A percentile compares a stretch with the other conserved stretches of the same genome.
Conservation (phyloP, 176 grass and related monocot species). For the Oryza longistaminata region DNA sequence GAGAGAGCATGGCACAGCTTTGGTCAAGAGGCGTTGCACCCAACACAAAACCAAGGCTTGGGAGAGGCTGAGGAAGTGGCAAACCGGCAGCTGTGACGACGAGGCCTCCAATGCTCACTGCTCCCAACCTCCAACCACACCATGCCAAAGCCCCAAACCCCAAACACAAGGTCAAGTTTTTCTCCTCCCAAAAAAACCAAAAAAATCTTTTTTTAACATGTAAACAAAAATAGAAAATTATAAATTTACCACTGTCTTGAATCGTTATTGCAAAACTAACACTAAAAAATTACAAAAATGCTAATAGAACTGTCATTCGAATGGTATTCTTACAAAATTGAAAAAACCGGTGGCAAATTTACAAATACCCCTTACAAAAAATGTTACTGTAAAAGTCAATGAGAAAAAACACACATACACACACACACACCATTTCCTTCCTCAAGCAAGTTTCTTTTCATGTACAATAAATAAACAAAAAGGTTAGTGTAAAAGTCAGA, state of each 20-base stretch:
- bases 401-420: not conserved
- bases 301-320: too few species aligned
- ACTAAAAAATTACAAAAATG: too few species aligned
- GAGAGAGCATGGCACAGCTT: not conserved
- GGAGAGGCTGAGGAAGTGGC: not conserved
- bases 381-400: too few species aligned
- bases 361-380: too few species aligned
- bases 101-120: conserved; percentile 38
- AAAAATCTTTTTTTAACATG: too few species aligned
- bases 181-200: not conserved
- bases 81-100: conserved; percentile 23
- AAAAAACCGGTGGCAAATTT: too few species aligned
- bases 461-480: not conserved
- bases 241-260: too few species aligned
- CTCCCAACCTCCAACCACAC: conserved; percentile 39
- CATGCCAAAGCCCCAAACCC: conserved; percentile 27
- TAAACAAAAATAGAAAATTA: not conserved
- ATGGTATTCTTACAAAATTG: too few species aligned
- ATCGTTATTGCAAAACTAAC: too few species aligned
- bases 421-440: conserved; percentile 10
- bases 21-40: conserved; percentile 48
- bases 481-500: not conserved
- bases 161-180: conserved; percentile 20
- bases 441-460: too few species aligned
- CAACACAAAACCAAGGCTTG: conserved; percentile 23